Evolutionary conservation across 179 eudicot genomes (phyloP), one percentile per base, ranked within the genome.

Genomic region (Silene noctiflora): DNA sequence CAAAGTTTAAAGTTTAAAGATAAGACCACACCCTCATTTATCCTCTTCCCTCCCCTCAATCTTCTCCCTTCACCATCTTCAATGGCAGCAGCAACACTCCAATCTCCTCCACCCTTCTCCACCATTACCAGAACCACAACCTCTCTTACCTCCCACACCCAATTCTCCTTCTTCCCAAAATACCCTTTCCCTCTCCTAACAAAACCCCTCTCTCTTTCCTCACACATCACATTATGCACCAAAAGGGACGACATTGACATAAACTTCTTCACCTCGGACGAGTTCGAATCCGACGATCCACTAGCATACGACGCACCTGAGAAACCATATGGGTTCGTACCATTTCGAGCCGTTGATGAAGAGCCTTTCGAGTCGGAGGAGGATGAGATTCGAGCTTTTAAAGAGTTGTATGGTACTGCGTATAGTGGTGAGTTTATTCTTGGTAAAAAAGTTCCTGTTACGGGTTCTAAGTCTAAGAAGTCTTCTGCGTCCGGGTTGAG

Each of bases 391-490:
- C 35, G 61, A 11, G 97, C 94, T 0, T 94, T 87, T 48, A 97
- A 94, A 75, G 96, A 92, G 81, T 82, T 94, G 4, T 94, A 94
- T 77, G 98, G 96, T 0, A 88, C 96, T 0, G 98, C 85, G 0
- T 92, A 86, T 44, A 94, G 98, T 44, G 96, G 97, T 0, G 91
- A 85, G 71, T 76, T 76, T 35, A 64, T 72, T 5, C 68, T 90
- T 44, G 98, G 97, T 3, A 87, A 86, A 14, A 93, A 94, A 56
- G 82, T 92, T 0, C 83, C 71, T 77, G 92, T 71, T 3, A 92
- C 90, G 93, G 90, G 88, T 66, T 71, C 91, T 0, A 88, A 88
- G 84, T 72, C 85, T 12, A 88, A 92, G 89, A 90, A 92, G 76
- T 16, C 81, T 21, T 74, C 71, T 66, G 89, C 87, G 73, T 86